These are phyloP conservation scores for Zymoseptoria crescenta DNA, from an alignment of 2,329 filamentous ascomycete species.

Conservation along the genomic window DNA sequence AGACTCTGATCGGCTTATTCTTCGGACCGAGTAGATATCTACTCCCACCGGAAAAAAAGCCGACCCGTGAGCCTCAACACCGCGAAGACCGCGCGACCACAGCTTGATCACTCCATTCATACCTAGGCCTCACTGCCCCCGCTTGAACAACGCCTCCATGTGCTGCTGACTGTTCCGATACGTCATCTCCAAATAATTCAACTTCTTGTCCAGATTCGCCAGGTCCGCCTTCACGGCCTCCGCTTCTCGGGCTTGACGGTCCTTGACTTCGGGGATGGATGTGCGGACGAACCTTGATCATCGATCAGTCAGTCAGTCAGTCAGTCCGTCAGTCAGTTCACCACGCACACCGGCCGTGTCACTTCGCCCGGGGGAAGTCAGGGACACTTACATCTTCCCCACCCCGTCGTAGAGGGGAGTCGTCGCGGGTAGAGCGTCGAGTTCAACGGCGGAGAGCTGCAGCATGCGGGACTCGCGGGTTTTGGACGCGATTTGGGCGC, in stretches of 20 bases:
- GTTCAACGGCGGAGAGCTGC: slow-evolving; percentile 76
- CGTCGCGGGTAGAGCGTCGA: slow-evolving; percentile 64
- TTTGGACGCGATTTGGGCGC: slow-evolving; percentile 74
- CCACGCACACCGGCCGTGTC: no score
- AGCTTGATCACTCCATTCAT: no score
- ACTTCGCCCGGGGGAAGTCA: no score
- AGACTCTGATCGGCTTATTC: no score
- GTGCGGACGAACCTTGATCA: slow-evolving; percentile 73
- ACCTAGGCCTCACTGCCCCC: slow-evolving; percentile 20
- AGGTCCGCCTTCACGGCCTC: slow-evolving; percentile 71
- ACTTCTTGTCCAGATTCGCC: slow-evolving; percentile 72
- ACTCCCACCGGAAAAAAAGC: no score
- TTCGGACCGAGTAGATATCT: no score
- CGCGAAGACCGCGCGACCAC: no score
- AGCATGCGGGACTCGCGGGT: slow-evolving; percentile 83
- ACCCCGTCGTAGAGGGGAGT: slow-evolving; percentile 90
- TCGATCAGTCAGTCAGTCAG: slow-evolving; percentile 3
- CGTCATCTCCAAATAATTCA: slow-evolving; percentile 90
- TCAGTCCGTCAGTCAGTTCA: no score
- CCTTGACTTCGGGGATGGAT: slow-evolving; percentile 63
- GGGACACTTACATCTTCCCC: slow-evolving; percentile 95
- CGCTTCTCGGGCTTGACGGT: slow-evolving; percentile 67
- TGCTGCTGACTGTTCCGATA: slow-evolving; percentile 89
- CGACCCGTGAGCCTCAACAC: no score
- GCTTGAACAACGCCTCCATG: slow-evolving; percentile 75